Evolutionary conservation across 108 stramenopile genomes (phyloP), one percentile per base, ranked within the genome.

Genomic region (Cyclostephanos tholiformis): DNA sequence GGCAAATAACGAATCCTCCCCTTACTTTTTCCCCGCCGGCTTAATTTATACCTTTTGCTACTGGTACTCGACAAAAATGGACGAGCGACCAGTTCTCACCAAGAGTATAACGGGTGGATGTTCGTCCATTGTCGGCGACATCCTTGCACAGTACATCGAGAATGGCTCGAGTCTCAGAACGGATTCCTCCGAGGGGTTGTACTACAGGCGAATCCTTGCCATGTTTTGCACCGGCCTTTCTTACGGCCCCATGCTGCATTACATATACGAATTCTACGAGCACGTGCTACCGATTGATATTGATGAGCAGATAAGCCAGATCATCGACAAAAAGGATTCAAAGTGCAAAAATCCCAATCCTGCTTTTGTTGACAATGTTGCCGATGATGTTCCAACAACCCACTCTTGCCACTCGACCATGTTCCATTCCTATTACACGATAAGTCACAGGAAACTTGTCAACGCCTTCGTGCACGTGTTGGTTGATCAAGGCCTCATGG

Each of bases 401-500:
- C 32, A 58, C 26, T 58, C 17, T 30, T 58, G 57, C 11, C 57
- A 58, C 30, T 58, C 57, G 26, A 58, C 57, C 17, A 58, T 58
- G 57, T 27, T 58, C 57, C 57, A 58, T 2, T 58, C 57, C 57
- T 58, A 58, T 27, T 58, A 17, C 30, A 27, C 30, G 30, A 17
- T 49, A 22, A 69, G 67, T 51, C 63, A 67, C 49, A 67, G 59
- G 29, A 46, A 69, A 44, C 63, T 35, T 22, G 29, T 69, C 19
- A 67, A 67, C 22, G 75, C 67, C 39, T 32, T 76, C 27, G 11
- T 76, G 25, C 75, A 76, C 51, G 75, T 76, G 13, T 61, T 63
- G 9, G 63, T 76, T 36, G 75, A 76, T 55, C 75, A 76, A 22
- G 52, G 67, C 6, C 59, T 76, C 52, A 76, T 76, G 75, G 75